phyloP scores from a whole-genome alignment of 2,329 filamentous ascomycete species.

The Byssoonygena ceratinophila region DNA sequence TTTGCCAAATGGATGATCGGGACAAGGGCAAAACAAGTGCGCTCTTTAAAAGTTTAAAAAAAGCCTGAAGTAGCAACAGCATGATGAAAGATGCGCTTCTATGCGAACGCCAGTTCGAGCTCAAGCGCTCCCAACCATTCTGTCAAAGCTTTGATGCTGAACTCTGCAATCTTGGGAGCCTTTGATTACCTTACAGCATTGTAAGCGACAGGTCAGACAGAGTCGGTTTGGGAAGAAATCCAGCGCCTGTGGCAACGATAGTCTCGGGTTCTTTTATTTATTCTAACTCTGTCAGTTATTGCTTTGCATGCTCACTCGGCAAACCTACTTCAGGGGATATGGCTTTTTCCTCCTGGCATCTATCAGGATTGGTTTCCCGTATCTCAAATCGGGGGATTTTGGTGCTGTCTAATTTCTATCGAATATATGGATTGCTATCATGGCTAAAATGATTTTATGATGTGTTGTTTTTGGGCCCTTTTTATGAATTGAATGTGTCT shows the following conservation, averaged over 20 bases:
- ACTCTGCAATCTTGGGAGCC: neutral
- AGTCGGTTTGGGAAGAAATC: neutral
- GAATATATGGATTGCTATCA: neutral
- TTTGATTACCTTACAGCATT: neutral
- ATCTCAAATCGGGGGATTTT: constrained; percentile 19
- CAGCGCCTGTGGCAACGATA: neutral
- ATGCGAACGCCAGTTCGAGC: neutral
- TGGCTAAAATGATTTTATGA: neutral
- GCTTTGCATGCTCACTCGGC: neutral
- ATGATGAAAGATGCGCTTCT: constrained; percentile 5
- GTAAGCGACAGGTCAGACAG: neutral
- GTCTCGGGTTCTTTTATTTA: neutral
- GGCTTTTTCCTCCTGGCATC: constrained; percentile 36
- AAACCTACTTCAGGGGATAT: constrained; percentile 19
- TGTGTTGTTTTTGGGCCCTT: neutral
- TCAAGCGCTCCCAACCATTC: neutral
- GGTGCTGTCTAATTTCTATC: neutral
- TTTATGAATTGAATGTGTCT: neutral
- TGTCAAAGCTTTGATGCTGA: neutral
- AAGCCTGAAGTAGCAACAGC: constrained; percentile 34
- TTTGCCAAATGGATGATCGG: constrained; percentile 40
- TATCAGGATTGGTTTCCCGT: constrained; percentile 36
- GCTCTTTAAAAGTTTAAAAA: constrained; percentile 39
- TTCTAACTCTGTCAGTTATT: neutral
- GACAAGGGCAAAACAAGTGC: constrained; percentile 22